Conservation (phyloP, 23 red algal genomes). For the Cyanidium caldarium region DNA sequence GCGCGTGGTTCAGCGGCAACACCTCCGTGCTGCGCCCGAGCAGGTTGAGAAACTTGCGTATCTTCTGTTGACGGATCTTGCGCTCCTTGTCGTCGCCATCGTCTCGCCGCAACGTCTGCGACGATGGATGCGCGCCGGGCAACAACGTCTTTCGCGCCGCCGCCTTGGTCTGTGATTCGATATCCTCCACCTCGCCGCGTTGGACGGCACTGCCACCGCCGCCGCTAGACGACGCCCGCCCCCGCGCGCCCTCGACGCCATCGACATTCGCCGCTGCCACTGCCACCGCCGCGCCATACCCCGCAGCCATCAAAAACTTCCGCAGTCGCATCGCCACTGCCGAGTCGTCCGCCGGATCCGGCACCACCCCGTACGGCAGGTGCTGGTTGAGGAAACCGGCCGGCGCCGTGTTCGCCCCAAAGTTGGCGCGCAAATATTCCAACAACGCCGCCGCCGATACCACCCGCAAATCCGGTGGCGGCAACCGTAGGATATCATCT, state of each 20-base stretch:
- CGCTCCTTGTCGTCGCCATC: neutral
- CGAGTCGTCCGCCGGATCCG: constrained; percentile 1
- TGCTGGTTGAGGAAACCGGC: neutral
- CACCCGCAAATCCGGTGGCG: neutral
- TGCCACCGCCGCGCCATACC: neutral
- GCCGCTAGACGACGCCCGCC: neutral
- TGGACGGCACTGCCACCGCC: neutral
- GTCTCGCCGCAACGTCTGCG: too few species aligned
- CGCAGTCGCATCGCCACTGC: neutral
- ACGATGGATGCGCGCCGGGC: too few species aligned
- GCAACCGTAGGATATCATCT: neutral
- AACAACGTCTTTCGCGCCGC: neutral
- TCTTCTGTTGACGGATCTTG: neutral
- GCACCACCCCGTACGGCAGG: neutral
- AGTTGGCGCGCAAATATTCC: neutral
- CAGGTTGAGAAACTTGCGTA: constrained; percentile 1
- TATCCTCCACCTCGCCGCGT: neutral
- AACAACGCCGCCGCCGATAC: neutral
- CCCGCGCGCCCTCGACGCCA: too few species aligned
- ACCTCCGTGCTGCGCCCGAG: neutral
- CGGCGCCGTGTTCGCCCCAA: neutral
- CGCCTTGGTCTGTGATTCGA: neutral
- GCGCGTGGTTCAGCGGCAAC: neutral
- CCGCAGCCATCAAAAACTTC: neutral
- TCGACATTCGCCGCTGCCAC: neutral